Base-by-base conservation (phyloP, 306 rosid species). In the Luffa acutangula region DNA sequence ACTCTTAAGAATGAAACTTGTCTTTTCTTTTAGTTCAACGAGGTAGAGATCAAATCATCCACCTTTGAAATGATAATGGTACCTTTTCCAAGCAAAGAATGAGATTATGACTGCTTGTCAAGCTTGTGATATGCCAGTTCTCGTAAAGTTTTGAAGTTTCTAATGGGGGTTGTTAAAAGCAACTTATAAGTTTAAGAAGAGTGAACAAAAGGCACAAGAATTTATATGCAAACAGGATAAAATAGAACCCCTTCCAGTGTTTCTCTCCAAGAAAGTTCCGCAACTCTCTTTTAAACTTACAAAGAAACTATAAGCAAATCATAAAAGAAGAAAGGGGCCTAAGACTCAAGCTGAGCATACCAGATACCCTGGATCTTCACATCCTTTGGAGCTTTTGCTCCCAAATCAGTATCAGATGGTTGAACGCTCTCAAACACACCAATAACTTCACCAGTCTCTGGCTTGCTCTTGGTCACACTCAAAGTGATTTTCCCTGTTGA, bases 351-450 rank as follows among this genome's bases (percentile, higher is more conserved):
- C 92, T 94, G 98, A 85, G 95, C 98, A 84, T 94, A 94, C 98
- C 98, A 94, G 58, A 94, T 4, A 5, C 98, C 98, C 85, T 89
- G 94, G 80, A 94, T 92, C 86, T 94, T 94, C 3, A 94, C 97
- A 8, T 94, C 98, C 88, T 94, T 94, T 5, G 98, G 98, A 63
- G 81, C 85, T 86, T 94, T 94, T 5, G 98, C 97, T 17, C 98
- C 98, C 93, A 94, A 86, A 79, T 94, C 98, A 82, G 98, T 93
- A 82, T 93, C 98, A 31, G 98, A 93, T 0, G 98, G 98, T 89
- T 91, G 98, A 80, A 90, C 0, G 74, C 98, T 93, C 89, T 93
- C 97, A 25, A 93, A 93, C 81, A 93, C 98, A 36, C 98, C 98
- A 37, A 94, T 94, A 15, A 94, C 75, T 80, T 94, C 98, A 4